A percentile compares a stretch with the other conserved stretches of the same genome.
phyloP scores from a whole-genome alignment of 2,329 filamentous ascomycete genomes.

The Fusarium dimerum region DNA sequence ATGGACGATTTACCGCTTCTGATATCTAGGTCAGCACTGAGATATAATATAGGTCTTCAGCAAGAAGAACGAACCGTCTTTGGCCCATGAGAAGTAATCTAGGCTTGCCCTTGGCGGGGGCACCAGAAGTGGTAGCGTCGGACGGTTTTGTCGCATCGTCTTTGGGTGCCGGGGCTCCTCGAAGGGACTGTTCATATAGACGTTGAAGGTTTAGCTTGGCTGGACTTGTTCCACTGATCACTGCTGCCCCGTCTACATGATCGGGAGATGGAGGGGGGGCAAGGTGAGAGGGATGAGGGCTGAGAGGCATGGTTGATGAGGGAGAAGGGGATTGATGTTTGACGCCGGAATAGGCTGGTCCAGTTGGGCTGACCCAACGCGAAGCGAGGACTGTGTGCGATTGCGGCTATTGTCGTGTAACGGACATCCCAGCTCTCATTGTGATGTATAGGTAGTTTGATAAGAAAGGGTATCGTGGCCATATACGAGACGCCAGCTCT shows the following conservation, averaged over 20 bases:
- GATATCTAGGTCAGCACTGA: background rate
- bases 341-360: too few relatives aligned
- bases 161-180: constrained; percentile 50
- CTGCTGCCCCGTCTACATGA: constrained; percentile 30
- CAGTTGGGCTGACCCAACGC: too few relatives aligned
- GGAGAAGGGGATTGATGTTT: background rate
- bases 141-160: constrained; percentile 49
- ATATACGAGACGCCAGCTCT: constrained; percentile 14
- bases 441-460: background rate
- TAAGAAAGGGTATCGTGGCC: constrained; percentile 8
- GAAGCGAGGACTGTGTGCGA: background rate
- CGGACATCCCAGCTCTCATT: background rate
- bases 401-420: background rate
- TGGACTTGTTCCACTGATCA: constrained; percentile 48
- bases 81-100: constrained; percentile 93
- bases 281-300: constrained; percentile 31
- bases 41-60: too few relatives aligned
- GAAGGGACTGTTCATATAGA: constrained; percentile 62
- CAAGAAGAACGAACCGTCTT: constrained; percentile 65
- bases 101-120: constrained; percentile 68
- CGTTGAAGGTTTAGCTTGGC: constrained; percentile 65
- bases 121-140: constrained; percentile 45
- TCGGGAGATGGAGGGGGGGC: constrained; percentile 22
- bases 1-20: constrained; percentile 99
- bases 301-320: constrained; percentile 34